Evolutionary conservation across 805 yeast species (phyloP).

Genomic region (Metschnikowia vanudenii): DNA sequence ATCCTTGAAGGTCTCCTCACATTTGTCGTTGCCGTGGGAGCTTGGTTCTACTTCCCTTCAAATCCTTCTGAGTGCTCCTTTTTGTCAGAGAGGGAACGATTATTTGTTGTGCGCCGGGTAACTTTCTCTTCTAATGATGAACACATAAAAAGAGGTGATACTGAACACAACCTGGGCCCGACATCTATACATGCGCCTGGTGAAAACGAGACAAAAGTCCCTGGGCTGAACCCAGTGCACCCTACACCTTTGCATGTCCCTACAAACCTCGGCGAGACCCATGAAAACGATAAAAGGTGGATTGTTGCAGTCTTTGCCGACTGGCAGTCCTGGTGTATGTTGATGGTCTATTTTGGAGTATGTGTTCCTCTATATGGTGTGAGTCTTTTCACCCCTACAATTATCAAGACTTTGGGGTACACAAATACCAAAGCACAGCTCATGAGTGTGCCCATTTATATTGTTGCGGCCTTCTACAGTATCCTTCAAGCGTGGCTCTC

Average conservation of each 20-base stretch:
- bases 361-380: constrained; percentile 37
- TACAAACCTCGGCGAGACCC: constrained; percentile 14
- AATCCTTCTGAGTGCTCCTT: constrained; percentile 14
- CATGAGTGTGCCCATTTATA: constrained; percentile 45
- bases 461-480: constrained; percentile 31
- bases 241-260: background rate
- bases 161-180: background rate
- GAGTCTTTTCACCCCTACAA: constrained; percentile 45
- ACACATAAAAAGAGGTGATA: background rate
- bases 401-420: constrained; percentile 45
- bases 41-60: constrained; percentile 14
- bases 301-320: constrained; percentile 25
- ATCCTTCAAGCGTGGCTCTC: constrained; percentile 27
- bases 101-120: constrained; percentile 13
- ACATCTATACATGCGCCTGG: constrained; percentile 11
- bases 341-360: constrained; percentile 28
- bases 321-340: constrained; percentile 29
- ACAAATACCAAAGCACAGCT: constrained; percentile 42
- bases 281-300: constrained; percentile 15
- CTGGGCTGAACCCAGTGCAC: background rate
- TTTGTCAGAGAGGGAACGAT: constrained; percentile 13
- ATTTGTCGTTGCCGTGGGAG: constrained; percentile 6
- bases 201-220: constrained; percentile 1
- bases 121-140: constrained; percentile 8
- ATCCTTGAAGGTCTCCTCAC: constrained; percentile 20